A percentile compares a stretch with the other conserved stretches of the same genome.
phyloP scores from a whole-genome alignment of 2,329 filamentous ascomycete genomes.

The Paecilomyces dactylethromorphus region DNA sequence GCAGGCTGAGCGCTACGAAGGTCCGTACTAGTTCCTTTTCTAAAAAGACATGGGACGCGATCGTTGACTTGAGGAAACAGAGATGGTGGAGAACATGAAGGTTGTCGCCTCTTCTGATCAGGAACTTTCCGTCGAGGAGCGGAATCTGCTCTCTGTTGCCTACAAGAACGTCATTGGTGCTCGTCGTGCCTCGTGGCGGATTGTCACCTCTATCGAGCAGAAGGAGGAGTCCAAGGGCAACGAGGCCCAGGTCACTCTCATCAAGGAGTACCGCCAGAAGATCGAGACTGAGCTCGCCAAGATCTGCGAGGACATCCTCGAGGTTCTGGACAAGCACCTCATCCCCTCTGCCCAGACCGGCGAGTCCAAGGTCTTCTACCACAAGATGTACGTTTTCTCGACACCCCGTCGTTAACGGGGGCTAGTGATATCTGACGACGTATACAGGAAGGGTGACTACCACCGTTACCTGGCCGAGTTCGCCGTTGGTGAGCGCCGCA shows the following conservation, averaged over 20 bases:
- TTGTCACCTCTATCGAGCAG: conserved; percentile 99
- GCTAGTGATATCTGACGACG: conserved; percentile 4
- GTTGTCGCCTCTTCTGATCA: conserved; percentile 82
- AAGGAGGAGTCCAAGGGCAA: conserved; percentile 99
- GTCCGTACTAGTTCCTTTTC: conserved; percentile 48
- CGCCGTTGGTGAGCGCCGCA: conserved; percentile 87
- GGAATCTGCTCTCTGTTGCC: conserved; percentile 93
- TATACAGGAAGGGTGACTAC: conserved; percentile 92
- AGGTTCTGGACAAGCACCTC: conserved; percentile 85
- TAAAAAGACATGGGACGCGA: neutral
- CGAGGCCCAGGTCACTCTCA: conserved; percentile 87
- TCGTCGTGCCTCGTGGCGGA: conserved; percentile 96
- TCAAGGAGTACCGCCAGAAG: conserved; percentile 97
- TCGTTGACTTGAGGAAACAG: conserved; percentile 43
- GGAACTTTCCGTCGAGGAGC: conserved; percentile 78
- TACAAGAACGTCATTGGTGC: conserved; percentile 99
- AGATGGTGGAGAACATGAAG: conserved; percentile 99
- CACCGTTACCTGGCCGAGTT: conserved; percentile 98
- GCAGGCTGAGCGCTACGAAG: conserved; percentile 99
- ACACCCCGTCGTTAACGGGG: neutral
- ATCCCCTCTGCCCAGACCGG: conserved; percentile 94
- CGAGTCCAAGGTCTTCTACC: conserved; percentile 99
- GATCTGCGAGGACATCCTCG: conserved; percentile 95
- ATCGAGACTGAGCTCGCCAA: conserved; percentile 96
- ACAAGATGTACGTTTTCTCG: conserved; percentile 84